phyloP scores from a whole-genome alignment of 257 asterid species.

The Nicotiana obtusifolia region DNA sequence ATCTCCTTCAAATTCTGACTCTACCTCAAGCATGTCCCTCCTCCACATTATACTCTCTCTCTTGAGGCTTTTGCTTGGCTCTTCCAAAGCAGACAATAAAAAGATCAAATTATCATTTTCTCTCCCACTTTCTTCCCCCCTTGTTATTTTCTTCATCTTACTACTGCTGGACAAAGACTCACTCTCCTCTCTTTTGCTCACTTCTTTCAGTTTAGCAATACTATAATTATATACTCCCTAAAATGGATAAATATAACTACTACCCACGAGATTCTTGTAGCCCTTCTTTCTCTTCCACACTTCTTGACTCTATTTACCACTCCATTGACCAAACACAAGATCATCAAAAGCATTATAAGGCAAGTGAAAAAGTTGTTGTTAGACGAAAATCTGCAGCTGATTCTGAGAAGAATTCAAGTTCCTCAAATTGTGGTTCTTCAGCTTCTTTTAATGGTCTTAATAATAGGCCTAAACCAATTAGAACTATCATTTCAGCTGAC shows the following conservation, averaged over 20 bases:
- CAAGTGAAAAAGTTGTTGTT: no score
- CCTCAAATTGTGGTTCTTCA: background rate
- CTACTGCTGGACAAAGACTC: background rate
- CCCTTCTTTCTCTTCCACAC: conserved; percentile 70
- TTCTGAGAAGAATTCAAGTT: background rate
- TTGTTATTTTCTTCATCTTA: background rate
- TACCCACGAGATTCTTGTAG: background rate
- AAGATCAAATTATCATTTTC: conserved; percentile 14
- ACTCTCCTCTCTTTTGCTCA: background rate
- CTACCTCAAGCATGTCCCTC: background rate
- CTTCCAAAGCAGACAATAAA: conserved; percentile 37
- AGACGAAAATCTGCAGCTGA: no score
- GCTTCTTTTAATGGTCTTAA: background rate
- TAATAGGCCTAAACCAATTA: background rate
- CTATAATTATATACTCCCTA: background rate
- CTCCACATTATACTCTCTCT: conserved; percentile 15
- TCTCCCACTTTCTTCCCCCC: conserved; percentile 4
- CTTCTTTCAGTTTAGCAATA: background rate
- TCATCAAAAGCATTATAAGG: no score
- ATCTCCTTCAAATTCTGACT: no score
- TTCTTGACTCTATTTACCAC: conserved; percentile 60
- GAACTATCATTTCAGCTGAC: background rate
- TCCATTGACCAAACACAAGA: conserved; percentile 41
- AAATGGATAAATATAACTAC: background rate
- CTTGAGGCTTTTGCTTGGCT: conserved; percentile 51